phyloP scores from a whole-genome alignment of 306 rosid genomes.

The Lathyrus sativus region DNA sequence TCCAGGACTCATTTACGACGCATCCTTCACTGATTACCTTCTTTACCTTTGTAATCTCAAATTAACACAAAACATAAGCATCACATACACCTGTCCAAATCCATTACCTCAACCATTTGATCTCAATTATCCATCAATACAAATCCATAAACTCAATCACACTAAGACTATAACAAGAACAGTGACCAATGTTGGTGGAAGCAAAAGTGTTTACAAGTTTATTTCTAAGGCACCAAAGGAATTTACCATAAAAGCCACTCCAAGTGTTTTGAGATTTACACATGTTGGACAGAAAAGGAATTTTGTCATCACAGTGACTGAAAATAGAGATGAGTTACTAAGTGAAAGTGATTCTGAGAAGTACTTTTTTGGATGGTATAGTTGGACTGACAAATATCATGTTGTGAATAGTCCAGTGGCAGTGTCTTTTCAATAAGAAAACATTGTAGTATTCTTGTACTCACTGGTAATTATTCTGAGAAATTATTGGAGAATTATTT shows the following conservation, averaged over 20 bases:
- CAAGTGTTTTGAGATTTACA: constrained; percentile 55
- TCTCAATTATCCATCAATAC: constrained; percentile 86
- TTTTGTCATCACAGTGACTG: constrained; percentile 61
- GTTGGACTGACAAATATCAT: constrained; percentile 55
- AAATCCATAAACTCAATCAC: constrained; percentile 59
- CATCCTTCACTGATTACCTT: constrained; percentile 75
- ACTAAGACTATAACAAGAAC: constrained; percentile 52
- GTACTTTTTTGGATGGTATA: constrained; percentile 74
- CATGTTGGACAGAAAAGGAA: constrained; percentile 60
- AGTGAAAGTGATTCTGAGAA: constrained; percentile 29
- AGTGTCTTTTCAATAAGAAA: constrained; percentile 52
- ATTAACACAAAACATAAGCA: constrained; percentile 34
- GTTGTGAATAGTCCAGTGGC: constrained; percentile 76
- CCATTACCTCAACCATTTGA: constrained; percentile 40
- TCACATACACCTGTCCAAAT: constrained; percentile 53
- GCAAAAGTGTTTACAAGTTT: constrained; percentile 63
- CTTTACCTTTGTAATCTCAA: constrained; percentile 57
- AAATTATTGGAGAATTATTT: no score
- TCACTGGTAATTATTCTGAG: no score
- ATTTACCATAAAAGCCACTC: constrained; percentile 56
- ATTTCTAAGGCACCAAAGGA: constrained; percentile 56
- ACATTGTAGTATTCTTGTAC: constrained; percentile 1
- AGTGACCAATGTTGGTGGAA: constrained; percentile 73
- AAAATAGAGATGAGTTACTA: constrained; percentile 32
- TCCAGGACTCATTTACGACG: constrained; percentile 86